Evolutionary conservation across 305 asterid species (phyloP).

Genomic region (Striga hermonthica): DNA sequence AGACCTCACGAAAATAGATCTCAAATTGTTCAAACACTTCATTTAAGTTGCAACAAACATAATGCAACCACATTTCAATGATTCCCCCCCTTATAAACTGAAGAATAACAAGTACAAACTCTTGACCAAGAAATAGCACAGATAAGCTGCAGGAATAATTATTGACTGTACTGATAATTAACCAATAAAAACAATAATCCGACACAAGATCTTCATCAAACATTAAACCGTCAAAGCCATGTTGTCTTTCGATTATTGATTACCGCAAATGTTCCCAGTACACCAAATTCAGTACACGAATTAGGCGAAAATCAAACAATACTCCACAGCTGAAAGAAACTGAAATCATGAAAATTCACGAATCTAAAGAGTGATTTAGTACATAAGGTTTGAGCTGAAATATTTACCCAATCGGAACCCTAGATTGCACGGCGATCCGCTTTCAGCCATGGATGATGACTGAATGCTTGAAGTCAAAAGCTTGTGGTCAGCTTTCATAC

Average conservation of each 20-base stretch:
- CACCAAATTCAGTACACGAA: background rate
- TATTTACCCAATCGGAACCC: conserved; percentile 22
- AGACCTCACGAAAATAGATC: too few species aligned
- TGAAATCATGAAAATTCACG: background rate
- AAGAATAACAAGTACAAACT: background rate
- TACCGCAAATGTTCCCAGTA: background rate
- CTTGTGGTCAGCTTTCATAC: conserved; percentile 6
- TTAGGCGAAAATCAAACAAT: background rate
- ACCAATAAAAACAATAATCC: background rate
- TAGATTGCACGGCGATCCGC: conserved; percentile 7
- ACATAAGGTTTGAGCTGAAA: background rate
- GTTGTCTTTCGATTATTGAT: background rate
- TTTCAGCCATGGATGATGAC: conserved; percentile 22
- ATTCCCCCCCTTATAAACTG: too few species aligned
- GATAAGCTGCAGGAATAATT: too few species aligned
- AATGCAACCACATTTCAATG: too few species aligned
- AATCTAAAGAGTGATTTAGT: background rate
- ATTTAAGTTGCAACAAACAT: too few species aligned
- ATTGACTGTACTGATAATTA: too few species aligned
- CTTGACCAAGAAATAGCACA: background rate
- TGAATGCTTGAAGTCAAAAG: conserved; percentile 6
- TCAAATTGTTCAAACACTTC: too few species aligned
- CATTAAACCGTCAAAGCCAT: background rate
- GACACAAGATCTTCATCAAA: background rate
- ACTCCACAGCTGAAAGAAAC: background rate